Base-by-base conservation (phyloP, 2,329 filamentous ascomycete species). In the Colletotrichum agaves region DNA sequence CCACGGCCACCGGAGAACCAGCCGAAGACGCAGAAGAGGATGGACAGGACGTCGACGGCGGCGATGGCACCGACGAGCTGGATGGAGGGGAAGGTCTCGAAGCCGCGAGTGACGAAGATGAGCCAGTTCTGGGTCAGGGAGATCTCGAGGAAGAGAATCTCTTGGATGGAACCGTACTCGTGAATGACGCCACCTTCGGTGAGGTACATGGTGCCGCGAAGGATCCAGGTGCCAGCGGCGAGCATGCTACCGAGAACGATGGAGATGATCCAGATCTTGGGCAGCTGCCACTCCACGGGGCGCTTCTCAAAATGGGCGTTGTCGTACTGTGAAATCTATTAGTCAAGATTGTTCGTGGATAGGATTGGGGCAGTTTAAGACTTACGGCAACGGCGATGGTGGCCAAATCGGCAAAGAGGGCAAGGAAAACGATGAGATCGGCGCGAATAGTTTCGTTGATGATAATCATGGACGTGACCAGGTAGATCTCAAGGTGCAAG, bases 211-310 rank as follows among this genome's bases (percentile, higher is more conserved):
- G 90, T 86, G 59, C 87, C 91, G 75, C 91, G 91, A 71, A 93
- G 82, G 75, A 93, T 83, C 91, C 91, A 93, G 73, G 91, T 93
- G 69, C 83, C 91, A 49, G 87, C 76, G 62, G 91, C 91, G 46
- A 93, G 89, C 49, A 93, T 80, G 37, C 87, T 72, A 78, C 91
- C 91, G 57, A 93, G 86, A 67, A 91, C 81, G 72, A 91, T 83
- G 70, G 87, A 90, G 75, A 93, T 92, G 72, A 93, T 85, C 91
- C 91, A 93, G 77, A 93, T 93, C 85, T 93, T 93, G 71, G 91
- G 90, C 71, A 93, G 78, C 81, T 93, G 91, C 91, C 91, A 93
- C 79, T 93, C 91, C 74, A 93, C 91, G 13, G 91, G 91, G 43
- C 91, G 88, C 69, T 85, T 85, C 76, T 93, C 91, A 74, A 89